Conservation (phyloP, 768 basidiomycete genomes). For the Termitomyces sp. region DNA sequence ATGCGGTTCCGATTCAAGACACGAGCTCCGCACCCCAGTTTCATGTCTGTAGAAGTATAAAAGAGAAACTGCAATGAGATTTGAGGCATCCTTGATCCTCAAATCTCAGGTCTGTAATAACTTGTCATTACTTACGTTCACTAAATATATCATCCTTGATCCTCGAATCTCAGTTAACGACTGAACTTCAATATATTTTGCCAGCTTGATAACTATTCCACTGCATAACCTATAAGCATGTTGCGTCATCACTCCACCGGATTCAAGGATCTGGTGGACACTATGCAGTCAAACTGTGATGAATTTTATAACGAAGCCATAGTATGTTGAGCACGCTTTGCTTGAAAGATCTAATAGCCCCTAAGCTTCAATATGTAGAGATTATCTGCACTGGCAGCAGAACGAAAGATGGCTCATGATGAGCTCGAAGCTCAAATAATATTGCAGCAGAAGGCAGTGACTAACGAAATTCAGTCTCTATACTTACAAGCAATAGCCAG, state of each 20-base stretch:
- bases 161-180: no score
- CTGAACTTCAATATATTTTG: no score
- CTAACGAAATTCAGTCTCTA: background rate
- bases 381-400: background rate
- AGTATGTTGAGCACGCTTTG: background rate
- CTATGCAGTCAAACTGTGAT: background rate
- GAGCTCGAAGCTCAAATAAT: background rate
- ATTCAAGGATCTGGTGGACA: background rate
- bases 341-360: background rate
- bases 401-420: background rate
- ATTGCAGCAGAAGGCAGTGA: background rate
- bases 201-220: no score
- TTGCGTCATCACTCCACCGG: background rate
- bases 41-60: no score
- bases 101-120: no score
- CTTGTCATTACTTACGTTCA: no score
- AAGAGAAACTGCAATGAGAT: no score
- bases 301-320: background rate
- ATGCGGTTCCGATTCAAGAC: no score
- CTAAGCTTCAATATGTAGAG: background rate
- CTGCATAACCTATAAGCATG: no score
- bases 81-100: no score
- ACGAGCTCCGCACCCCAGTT: no score
- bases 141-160: no score
- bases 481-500: background rate